These are phyloP conservation scores for Tylopilus cervinicoccineus DNA, from an alignment of 768 basidiomycete genomes.

Conservation along the genomic window DNA sequence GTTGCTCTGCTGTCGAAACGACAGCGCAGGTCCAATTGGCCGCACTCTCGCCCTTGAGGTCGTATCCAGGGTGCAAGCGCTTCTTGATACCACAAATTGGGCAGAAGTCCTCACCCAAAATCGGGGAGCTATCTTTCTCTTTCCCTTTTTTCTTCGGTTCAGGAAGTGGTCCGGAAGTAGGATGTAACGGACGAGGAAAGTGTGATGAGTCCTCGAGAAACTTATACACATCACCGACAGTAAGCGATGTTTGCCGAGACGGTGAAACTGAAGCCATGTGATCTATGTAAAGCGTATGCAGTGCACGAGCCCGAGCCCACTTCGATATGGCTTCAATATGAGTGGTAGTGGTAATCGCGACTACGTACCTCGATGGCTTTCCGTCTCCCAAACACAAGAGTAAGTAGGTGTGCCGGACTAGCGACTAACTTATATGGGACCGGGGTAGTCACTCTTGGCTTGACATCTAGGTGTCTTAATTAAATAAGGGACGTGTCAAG, in stretches of 20 bases:
- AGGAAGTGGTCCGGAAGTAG: conserved; percentile 1
- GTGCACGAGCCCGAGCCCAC: conserved; percentile 44
- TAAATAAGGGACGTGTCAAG: not conserved
- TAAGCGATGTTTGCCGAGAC: conserved; percentile 25
- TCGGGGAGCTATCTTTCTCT: conserved; percentile 21
- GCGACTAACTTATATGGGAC: conserved; percentile 39
- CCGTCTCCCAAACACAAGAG: conserved; percentile 39
- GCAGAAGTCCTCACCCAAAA: conserved; percentile 23
- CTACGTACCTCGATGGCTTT: conserved; percentile 46
- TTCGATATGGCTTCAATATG: conserved; percentile 16
- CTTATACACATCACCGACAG: conserved; percentile 40
- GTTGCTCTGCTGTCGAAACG: conserved; percentile 21
- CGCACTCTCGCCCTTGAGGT: conserved; percentile 17
- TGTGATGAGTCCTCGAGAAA: conserved; percentile 42
- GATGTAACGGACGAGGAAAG: conserved; percentile 32
- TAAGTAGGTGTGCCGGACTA: conserved; percentile 31
- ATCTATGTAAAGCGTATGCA: conserved; percentile 37
- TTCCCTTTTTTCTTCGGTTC: conserved; percentile 25
- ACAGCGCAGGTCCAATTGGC: conserved; percentile 23
- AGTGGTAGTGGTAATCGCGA: not conserved
- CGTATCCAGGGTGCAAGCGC: conserved; percentile 23
- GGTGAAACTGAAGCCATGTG: conserved; percentile 18
- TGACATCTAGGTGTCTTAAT: conserved; percentile 31
- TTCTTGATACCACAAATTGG: conserved; percentile 28
- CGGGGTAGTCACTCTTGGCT: conserved; percentile 24